phyloP scores from a whole-genome alignment of 2,329 filamentous ascomycete species.

The Alternaria consortialis region DNA sequence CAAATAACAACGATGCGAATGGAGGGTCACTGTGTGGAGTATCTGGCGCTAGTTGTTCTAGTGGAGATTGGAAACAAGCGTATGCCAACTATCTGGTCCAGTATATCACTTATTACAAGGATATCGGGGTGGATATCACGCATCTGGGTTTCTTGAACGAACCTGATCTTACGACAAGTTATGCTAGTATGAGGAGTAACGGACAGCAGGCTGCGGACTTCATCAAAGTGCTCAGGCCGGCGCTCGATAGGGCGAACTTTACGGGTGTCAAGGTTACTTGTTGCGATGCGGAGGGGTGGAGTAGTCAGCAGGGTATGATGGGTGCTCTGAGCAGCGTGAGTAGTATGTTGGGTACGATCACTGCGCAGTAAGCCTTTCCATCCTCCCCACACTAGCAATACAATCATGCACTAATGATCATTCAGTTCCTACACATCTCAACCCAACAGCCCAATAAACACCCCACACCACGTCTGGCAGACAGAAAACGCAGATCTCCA shows the following conservation, averaged over 20 bases:
- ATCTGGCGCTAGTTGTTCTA: conserved; percentile 51
- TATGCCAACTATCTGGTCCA: conserved; percentile 61
- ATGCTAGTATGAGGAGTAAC: conserved; percentile 55
- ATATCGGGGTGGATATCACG: conserved; percentile 53
- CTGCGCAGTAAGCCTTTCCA: conserved; percentile 31
- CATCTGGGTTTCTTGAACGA: conserved; percentile 59
- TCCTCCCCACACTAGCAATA: background rate
- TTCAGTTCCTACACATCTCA: conserved; percentile 32
- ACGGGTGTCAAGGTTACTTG: conserved; percentile 53
- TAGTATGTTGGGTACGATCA: conserved; percentile 32
- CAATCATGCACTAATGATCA: background rate
- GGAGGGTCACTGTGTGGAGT: conserved; percentile 60
- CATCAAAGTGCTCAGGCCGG: conserved; percentile 56
- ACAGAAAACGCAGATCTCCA: conserved; percentile 62
- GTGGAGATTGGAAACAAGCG: conserved; percentile 59
- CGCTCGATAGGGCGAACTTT: conserved; percentile 50
- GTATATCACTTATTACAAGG: conserved; percentile 56
- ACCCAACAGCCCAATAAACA: conserved; percentile 38
- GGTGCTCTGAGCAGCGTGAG: conserved; percentile 23
- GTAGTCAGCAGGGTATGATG: conserved; percentile 40
- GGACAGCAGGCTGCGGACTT: conserved; percentile 61
- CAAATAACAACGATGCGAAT: conserved; percentile 56
- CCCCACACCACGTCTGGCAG: conserved; percentile 60
- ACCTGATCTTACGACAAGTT: conserved; percentile 51
- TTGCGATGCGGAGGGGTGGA: conserved; percentile 58